Conservation (phyloP, 2,329 filamentous ascomycete species). For the Diplocarpon mali region DNA sequence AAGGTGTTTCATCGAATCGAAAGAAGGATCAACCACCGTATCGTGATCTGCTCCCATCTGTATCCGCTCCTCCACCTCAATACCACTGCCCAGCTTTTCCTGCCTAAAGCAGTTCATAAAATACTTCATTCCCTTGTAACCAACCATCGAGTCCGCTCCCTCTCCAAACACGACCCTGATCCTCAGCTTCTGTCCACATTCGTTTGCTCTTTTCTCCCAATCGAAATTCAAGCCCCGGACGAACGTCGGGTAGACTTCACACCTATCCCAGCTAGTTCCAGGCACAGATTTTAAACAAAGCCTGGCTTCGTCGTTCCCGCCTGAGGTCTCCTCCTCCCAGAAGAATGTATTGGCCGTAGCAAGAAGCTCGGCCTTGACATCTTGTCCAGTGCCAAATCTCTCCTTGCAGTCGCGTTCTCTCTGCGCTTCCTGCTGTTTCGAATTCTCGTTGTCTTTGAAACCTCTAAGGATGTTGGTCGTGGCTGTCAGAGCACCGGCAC, state of each 20-base stretch:
- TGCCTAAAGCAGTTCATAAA: conserved; percentile 32
- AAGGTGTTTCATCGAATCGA: conserved; percentile 7
- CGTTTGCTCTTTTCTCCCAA: conserved; percentile 12
- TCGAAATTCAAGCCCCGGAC: conserved; percentile 9
- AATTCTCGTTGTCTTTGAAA: background rate
- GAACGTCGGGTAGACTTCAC: conserved; percentile 16
- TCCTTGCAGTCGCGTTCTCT: conserved; percentile 10
- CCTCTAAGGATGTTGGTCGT: conserved; percentile 6
- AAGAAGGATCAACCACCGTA: conserved; percentile 12
- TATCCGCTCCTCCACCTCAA: conserved; percentile 28
- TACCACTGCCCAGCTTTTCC: conserved; percentile 19
- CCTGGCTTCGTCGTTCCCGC: conserved; percentile 23
- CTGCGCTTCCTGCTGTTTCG: conserved; percentile 1
- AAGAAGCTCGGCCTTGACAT: conserved; percentile 9
- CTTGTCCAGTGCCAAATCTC: conserved; percentile 13
- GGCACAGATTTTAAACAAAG: conserved; percentile 21
- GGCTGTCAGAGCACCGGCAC: conserved; percentile 7
- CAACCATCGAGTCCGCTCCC: conserved; percentile 32
- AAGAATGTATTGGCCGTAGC: conserved; percentile 12
- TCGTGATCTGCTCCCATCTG: conserved; percentile 33
- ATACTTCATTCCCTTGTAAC: conserved; percentile 31
- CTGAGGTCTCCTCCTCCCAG: conserved; percentile 21
- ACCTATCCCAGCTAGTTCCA: conserved; percentile 11
- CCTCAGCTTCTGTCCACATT: conserved; percentile 11
- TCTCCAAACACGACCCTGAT: conserved; percentile 26